Base-by-base conservation (phyloP, 257 asterid genomes). In the Ilex asprella region DNA sequence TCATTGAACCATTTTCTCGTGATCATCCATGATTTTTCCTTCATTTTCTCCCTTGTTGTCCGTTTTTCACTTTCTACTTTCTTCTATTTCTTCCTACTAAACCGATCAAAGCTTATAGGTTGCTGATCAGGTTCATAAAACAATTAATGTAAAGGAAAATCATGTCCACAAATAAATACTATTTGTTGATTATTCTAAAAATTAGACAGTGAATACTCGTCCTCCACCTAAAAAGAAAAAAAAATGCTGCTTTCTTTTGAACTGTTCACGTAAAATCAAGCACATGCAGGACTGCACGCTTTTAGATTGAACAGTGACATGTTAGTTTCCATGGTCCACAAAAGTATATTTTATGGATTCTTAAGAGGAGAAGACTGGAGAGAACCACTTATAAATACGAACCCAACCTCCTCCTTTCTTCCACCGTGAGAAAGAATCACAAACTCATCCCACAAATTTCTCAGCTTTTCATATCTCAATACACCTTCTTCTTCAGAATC, bases 281-380 rank as follows among this genome's bases (percentile, higher is more conserved):
- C 44, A 54, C 54, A 32, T 65, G 59, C 51, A 46, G 12, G 58
- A 58, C 65, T 62, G 52, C 52, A 8, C 59, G 62, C 69, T n/a
- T 62, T 46, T 11, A 56, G 53, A 30, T 32, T 11, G 13, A 30
- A 75, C 55, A 67, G 51, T 49, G 73, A 70, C 79, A 3, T 27
- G 32, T 32, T 61, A 64, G 66, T 56, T 58, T 46, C 35, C 59
- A 30, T 50, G 43, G 51, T 72, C 81, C 81, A 76, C 78, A 60
- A 61, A 16, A 61, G 56, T 15, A 27, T 31, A 61, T 14, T 62
- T 51, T 13, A 16, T 44, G 52, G 55, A 30, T 39, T 58, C 15
- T 16, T 2, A 7, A 53, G 41, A 35, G 41, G 7, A 41, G 30
- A 35, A 32, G 10, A n/a, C n/a, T 1, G 0, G 29, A 60, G 10